These are phyloP conservation scores for Inga oerstediana DNA, from an alignment of 306 rosid genomes.

Conservation along the genomic window DNA sequence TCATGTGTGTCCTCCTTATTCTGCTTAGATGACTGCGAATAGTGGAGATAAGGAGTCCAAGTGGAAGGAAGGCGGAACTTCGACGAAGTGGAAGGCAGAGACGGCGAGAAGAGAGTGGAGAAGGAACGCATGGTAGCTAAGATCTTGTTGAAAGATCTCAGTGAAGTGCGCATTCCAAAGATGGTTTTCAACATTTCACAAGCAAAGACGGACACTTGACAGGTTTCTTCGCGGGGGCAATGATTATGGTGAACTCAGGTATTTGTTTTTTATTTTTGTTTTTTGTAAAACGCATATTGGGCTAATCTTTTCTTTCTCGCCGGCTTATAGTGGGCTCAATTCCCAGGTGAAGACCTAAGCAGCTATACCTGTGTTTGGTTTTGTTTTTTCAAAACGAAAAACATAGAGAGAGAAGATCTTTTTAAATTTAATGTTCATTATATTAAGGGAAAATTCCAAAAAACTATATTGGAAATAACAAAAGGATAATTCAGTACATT, in stretches of 20 bases:
- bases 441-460: too few relatives aligned
- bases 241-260: neutral
- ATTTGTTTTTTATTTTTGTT: too few relatives aligned
- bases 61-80: conserved; percentile 18
- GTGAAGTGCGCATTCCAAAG: conserved; percentile 25
- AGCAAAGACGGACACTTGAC: neutral
- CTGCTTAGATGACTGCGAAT: conserved; percentile 43
- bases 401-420: too few relatives aligned
- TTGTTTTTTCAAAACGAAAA: too few relatives aligned
- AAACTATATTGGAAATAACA: too few relatives aligned
- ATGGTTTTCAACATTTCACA: conserved; percentile 54
- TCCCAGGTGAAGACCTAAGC: neutral
- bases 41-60: conserved; percentile 33
- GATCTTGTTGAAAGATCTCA: conserved; percentile 40
- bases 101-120: conserved; percentile 6
- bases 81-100: conserved; percentile 24
- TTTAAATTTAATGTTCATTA: too few relatives aligned
- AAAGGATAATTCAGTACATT: too few relatives aligned
- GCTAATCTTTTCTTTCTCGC: neutral
- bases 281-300: neutral
- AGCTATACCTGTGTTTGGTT: too few relatives aligned
- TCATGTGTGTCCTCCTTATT: conserved; percentile 38
- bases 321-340: neutral
- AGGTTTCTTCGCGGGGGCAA: neutral
- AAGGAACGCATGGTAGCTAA: conserved; percentile 22